Conservation (phyloP, 352 stramenopile genomes). For the Phytopythium boreale region DNA sequence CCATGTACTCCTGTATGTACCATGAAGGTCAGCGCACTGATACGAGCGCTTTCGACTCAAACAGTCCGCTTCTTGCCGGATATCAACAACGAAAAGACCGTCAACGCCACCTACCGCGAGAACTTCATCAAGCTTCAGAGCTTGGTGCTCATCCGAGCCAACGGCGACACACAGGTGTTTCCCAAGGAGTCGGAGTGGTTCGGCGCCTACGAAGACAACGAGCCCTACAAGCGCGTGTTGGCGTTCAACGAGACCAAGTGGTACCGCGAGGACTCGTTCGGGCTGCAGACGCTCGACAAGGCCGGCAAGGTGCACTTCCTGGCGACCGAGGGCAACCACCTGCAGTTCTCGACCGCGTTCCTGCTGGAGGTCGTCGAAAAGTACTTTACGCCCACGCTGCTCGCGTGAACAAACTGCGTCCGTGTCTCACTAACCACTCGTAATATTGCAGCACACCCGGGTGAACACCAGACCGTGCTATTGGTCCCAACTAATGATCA, state of each 20-base stretch:
- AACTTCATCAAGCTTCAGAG: conserved; percentile 87
- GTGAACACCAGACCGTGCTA: background rate
- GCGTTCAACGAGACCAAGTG: conserved; percentile 91
- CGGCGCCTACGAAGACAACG: conserved; percentile 78
- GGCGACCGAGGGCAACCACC: conserved; percentile 88
- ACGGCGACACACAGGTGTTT: conserved; percentile 89
- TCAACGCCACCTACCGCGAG: conserved; percentile 82
- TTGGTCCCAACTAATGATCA: background rate
- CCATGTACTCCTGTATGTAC: background rate
- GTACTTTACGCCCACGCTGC: conserved; percentile 52
- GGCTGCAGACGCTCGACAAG: conserved; percentile 82
- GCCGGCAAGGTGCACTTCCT: conserved; percentile 90
- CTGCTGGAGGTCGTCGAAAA: conserved; percentile 79
- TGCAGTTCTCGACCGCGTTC: conserved; percentile 86
- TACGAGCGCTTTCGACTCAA: background rate
- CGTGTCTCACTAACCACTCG: background rate
- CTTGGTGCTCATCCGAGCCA: conserved; percentile 89
- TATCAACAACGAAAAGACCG: conserved; percentile 89
- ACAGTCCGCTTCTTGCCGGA: conserved; percentile 77
- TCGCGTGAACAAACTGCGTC: conserved; percentile 1
- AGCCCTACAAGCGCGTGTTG: conserved; percentile 65
- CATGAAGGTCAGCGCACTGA: background rate
- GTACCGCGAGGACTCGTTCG: conserved; percentile 92
- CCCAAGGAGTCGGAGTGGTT: conserved; percentile 86
- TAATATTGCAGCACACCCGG: conserved; percentile 4